A percentile compares a stretch with the other conserved stretches of the same genome.
These are phyloP conservation scores for Fusarium nematophilum DNA, from an alignment of 2,329 filamentous ascomycete genomes.

Conservation along the genomic window DNA sequence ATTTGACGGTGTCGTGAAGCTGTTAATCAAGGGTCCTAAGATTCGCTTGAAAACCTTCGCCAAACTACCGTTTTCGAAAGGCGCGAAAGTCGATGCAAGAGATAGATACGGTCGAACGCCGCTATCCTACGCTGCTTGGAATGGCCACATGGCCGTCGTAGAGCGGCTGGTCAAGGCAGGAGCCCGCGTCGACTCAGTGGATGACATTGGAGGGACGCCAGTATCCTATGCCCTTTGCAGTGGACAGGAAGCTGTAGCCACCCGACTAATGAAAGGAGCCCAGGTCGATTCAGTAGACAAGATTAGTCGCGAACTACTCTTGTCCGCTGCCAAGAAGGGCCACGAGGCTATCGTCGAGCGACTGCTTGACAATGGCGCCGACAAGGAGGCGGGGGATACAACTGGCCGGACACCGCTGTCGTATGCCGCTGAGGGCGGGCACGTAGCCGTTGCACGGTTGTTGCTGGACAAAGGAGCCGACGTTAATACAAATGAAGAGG, in stretches of 20 bases:
- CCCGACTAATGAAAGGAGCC: neutral
- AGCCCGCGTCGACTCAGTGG: neutral
- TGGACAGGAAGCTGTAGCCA: neutral
- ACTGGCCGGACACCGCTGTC: too few relatives aligned
- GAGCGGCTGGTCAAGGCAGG: constrained; percentile 12
- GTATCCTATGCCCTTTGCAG: constrained; percentile 9
- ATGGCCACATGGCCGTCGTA: neutral
- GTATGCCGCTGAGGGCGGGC: too few relatives aligned
- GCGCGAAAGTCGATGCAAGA: constrained; percentile 1
- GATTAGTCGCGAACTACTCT: neutral
- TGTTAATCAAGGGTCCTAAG: constrained; percentile 1
- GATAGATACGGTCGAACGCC: neutral
- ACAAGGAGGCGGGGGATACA: too few relatives aligned
- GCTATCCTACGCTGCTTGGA: neutral
- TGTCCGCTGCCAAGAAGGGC: neutral
- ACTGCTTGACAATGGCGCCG: neutral
- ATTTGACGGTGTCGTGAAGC: constrained; percentile 5
- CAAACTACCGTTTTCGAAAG: constrained; percentile 5
- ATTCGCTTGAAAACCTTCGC: neutral
- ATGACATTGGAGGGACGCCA: constrained; percentile 9
- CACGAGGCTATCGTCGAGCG: neutral
- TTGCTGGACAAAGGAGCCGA: too few relatives aligned
- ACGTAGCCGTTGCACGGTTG: too few relatives aligned
- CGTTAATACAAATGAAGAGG: too few relatives aligned
- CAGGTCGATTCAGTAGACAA: neutral